Evolutionary conservation across 2,329 filamentous ascomycete genomes (phyloP), one percentile per base, ranked within the genome.

Genomic region (Biscogniauxia mediterranea): DNA sequence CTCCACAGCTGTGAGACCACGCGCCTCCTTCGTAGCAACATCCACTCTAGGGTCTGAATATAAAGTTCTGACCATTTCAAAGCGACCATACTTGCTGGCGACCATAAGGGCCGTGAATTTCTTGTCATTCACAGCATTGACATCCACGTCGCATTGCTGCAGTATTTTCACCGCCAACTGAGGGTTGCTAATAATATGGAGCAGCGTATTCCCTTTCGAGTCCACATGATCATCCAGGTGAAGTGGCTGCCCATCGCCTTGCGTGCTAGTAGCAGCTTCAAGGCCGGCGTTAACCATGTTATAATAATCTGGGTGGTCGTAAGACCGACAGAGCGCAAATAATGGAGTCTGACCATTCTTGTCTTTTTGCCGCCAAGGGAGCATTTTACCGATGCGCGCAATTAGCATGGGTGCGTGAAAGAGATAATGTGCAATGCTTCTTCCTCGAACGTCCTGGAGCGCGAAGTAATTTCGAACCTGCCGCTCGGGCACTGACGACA

Each of bases 321-420:
- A 99, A 0, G 93, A 98, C 68, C 95, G 87, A 74, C 93, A 98
- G 0, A 98, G 81, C 1, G 95, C 95, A 74, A 99, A 98, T 8
- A 99, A 79, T 1, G 95, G 96, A n/a, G 96, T 99, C 76, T 98
- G 95, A 0, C 95, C 95, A 72, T 98, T 97, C 74, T 93, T 96
- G 76, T 99, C 95, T 67, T 89, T 92, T 75, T 96, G 87, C 61
- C 87, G 85, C 95, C 95, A 99, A 8, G 92, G 91, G 57, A 99
- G 80, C 66, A 94, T 78, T 62, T 84, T 83, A 1, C 93, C 93
- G 62, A 98, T 89, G 58, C 85, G 83, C 52, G 81, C 79, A 67
- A 99, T 95, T 20, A 99, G 80, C 57, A 85, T 83, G 1, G 95
- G 95, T 8, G 92, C 89, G 71, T 97, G 91, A 78, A 99, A 99